Evolutionary conservation across 495 filamentous ascomycete genomes (phyloP).

Genomic region (Lindgomyces ingoldianus): DNA sequence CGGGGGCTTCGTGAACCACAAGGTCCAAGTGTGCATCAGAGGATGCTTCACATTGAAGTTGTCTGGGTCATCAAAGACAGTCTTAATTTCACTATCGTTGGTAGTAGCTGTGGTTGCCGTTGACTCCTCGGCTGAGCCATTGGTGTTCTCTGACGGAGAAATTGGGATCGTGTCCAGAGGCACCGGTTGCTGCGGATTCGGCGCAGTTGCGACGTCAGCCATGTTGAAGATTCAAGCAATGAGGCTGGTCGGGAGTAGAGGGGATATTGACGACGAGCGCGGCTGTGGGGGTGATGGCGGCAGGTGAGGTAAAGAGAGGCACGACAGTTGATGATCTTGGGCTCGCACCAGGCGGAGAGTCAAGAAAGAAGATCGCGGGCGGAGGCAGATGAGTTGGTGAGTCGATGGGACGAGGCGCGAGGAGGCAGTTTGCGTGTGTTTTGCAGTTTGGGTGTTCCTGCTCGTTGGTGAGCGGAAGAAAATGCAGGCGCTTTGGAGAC

Average conservation of each 20-base stretch:
- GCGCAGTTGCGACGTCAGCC: conserved; percentile 34
- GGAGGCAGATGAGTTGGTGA: neutral
- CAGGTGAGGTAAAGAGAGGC: neutral
- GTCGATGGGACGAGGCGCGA: neutral
- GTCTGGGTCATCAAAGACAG: conserved; percentile 94
- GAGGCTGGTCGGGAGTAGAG: neutral
- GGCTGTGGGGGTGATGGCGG: conserved; percentile 7
- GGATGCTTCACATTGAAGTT: conserved; percentile 99
- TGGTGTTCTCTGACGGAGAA: conserved; percentile 60
- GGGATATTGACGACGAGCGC: neutral
- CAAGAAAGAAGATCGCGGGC: conserved; percentile 8
- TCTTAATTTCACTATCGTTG: conserved; percentile 62
- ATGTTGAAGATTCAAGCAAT: conserved; percentile 24
- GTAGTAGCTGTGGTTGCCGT: conserved; percentile 40
- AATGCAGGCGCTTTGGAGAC: conserved; percentile 26
- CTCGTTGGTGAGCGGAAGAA: conserved; percentile 4
- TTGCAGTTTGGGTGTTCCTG: neutral
- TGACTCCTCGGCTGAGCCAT: conserved; percentile 44
- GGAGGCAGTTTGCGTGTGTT: neutral
- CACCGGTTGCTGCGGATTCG: conserved; percentile 46
- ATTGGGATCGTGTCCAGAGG: conserved; percentile 69
- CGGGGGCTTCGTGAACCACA: conserved; percentile 99
- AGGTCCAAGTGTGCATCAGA: conserved; percentile 91
- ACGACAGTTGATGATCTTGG: conserved; percentile 9
- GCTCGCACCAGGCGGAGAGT: conserved; percentile 29